Base-by-base conservation (phyloP, 2,329 filamentous ascomycete species). In the Sporothrix protearum region DNA sequence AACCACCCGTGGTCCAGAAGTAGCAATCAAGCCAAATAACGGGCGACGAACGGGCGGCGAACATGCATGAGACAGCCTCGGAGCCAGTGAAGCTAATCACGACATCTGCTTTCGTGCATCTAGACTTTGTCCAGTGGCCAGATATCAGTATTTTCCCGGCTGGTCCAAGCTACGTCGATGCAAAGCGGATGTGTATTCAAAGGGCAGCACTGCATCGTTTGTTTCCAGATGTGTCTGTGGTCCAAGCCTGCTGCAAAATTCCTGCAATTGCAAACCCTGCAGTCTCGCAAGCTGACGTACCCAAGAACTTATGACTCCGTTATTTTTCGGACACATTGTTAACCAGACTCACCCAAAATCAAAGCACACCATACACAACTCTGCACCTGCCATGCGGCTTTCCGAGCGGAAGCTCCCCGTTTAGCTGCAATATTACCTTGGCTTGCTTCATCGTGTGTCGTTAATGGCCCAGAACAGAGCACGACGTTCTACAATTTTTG, bases 101-200 rank as follows among this genome's bases (percentile, higher is more conserved):
- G 64, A 55, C 64, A 51, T 49, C 47, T 68, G 28, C 30, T 51
- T 39, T 47, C 64, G 64, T 28, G 47, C 53, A 53, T 39, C 42
- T 68, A n/a, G 47, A 55, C 19, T 33, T 67, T 6, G 51, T 16
- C 47, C 25, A 53, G 47, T 68, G 30, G 64, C 47, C 64, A 67
- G 45, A 51, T 36, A 67, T 67, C 64, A 25, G 64, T 67, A 51
- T 67, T 67, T 67, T 67, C 64, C 64, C 45, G 45, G 28, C 64
- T 53, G 64, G 64, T 39, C 64, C 64, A 53, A 55, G 64, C 28
- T 53, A 30, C 45, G 22, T 19, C 30, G n/a, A 68, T 53, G 64
- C 30, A 49, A 68, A 47, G 64, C 30, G 22, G 47, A 36, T 42
- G 28, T 28, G 45, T 39, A 39, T 36, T 12, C 42, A 67, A 36